A percentile compares a stretch with the other conserved stretches of the same genome.
Evolutionary conservation across 306 rosid species (phyloP).

Genomic region (Chamaecrista fasciculata): DNA sequence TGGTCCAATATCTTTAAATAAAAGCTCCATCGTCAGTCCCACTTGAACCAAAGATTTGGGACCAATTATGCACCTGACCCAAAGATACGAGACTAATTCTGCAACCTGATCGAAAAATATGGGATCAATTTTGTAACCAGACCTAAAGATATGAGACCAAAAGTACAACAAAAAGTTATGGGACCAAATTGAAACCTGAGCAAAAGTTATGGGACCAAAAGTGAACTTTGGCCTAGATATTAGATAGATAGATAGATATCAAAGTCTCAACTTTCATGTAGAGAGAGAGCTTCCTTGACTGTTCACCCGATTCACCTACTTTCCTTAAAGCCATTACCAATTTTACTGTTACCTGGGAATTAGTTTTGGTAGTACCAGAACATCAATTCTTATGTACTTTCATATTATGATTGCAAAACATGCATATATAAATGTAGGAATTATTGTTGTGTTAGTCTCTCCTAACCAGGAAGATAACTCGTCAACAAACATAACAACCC

Average conservation of each 20-base stretch:
- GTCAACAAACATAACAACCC: constrained; percentile 52
- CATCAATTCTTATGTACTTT: constrained; percentile 32
- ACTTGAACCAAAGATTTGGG: no score
- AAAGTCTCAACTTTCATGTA: constrained; percentile 38
- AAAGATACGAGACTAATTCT: no score
- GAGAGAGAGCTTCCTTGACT: constrained; percentile 39
- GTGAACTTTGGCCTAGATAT: no score
- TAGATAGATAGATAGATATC: constrained; percentile 2
- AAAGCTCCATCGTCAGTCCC: no score
- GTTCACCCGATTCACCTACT: constrained; percentile 77
- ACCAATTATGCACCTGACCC: no score
- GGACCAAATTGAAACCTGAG: no score
- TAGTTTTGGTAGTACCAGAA: constrained; percentile 51
- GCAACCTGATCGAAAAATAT: no score
- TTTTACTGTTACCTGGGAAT: constrained; percentile 23
- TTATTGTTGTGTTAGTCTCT: constrained; percentile 43
- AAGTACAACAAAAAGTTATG: no score
- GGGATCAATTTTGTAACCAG: no score
- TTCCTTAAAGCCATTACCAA: constrained; percentile 27
- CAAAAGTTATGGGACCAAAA: no score
- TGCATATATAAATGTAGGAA: background rate
- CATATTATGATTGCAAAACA: constrained; percentile 27
- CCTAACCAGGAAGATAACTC: constrained; percentile 49
- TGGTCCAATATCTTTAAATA: no score
- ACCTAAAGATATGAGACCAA: no score